Conservation (phyloP, 108 stramenopile species). For the Schizochytrium sp. region DNA sequence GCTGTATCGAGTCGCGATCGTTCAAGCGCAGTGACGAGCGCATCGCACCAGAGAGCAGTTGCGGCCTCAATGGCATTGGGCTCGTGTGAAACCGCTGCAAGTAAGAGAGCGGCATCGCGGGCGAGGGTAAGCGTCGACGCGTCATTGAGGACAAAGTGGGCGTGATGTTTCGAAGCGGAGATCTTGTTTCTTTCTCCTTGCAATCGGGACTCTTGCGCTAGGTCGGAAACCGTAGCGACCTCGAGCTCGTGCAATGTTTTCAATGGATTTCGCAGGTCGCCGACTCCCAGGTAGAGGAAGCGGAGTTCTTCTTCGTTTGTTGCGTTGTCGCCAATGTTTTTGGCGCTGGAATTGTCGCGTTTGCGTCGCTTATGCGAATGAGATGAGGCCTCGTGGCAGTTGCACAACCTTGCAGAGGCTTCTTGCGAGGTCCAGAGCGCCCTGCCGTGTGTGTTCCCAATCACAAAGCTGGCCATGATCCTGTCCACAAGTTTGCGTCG, state of each 20-base stretch:
- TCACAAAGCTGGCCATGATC: not conserved
- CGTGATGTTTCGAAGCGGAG: not conserved
- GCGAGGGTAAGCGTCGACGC: not conserved
- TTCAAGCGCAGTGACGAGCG: not conserved
- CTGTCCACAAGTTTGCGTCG: not conserved
- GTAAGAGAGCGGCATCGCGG: not conserved
- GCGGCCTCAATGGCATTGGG: too few relatives aligned
- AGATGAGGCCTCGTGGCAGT: not conserved
- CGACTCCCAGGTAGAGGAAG: not conserved
- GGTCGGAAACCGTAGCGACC: not conserved
- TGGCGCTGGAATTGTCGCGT: too few relatives aligned
- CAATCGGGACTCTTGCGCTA: not conserved
- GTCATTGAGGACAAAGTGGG: not conserved
- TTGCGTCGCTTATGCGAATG: not conserved
- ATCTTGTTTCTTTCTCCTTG: not conserved
- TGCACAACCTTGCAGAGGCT: not conserved
- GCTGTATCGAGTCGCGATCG: not conserved
- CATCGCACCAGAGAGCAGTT: not conserved
- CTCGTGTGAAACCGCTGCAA: not conserved
- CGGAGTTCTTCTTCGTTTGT: too few relatives aligned
- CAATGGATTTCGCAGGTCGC: not conserved
- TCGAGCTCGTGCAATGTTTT: not conserved
- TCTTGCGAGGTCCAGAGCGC: not conserved
- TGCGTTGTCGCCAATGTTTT: too few relatives aligned
- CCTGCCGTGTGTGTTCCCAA: not conserved